A percentile compares a stretch with the other conserved stretches of the same genome.
phyloP scores from a whole-genome alignment of 2,329 filamentous ascomycete genomes.

The Phyllosticta paracitricarpa region DNA sequence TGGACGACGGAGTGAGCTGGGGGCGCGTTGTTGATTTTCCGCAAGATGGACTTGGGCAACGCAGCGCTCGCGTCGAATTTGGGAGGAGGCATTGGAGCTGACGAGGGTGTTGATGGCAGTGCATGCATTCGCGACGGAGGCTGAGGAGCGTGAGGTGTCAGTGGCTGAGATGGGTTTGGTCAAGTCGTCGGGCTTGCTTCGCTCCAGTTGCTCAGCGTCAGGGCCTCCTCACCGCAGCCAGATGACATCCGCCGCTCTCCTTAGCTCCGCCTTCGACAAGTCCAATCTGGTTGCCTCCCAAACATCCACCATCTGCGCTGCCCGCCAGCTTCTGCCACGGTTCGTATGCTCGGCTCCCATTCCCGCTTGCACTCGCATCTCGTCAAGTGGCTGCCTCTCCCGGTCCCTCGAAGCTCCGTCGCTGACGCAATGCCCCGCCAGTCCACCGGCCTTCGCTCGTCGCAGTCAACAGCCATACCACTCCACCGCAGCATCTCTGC shows the following conservation, averaged over 20 bases:
- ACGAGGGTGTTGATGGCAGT: constrained; percentile 4
- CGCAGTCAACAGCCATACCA: not conserved
- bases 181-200: constrained; percentile 1
- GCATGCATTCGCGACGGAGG: constrained; percentile 1
- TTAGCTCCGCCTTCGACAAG: not conserved
- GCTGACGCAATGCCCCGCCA: constrained; percentile 12
- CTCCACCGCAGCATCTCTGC: not conserved
- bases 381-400: not conserved
- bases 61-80: constrained; percentile 15
- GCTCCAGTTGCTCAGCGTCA: constrained; percentile 3
- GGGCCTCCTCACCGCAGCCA: not conserved
- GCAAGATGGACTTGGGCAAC: constrained; percentile 38
- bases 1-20: not conserved
- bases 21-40: constrained; percentile 23
- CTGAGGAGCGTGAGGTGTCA: not conserved
- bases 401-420: not conserved
- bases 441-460: constrained; percentile 2
- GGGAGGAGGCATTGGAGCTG: constrained; percentile 4
- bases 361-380: not conserved
- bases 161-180: not conserved
- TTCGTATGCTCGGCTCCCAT: not conserved
- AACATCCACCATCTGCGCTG: not conserved
- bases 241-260: not conserved
- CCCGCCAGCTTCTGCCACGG: not conserved
- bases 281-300: not conserved